phyloP scores from a whole-genome alignment of 192 early-diverging fungal genomes.

The Coemansia sp. region DNA sequence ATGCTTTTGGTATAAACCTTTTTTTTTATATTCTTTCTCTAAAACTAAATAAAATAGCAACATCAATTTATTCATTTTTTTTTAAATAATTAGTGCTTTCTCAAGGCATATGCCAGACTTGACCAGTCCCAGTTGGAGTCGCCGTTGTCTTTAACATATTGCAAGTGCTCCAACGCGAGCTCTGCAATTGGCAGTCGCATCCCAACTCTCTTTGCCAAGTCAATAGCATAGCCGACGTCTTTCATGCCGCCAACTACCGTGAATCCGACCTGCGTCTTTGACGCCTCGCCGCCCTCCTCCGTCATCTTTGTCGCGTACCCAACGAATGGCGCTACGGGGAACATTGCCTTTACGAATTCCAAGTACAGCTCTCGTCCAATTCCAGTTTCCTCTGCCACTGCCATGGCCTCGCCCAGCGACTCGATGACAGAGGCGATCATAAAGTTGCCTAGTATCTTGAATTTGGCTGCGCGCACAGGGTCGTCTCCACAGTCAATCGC shows the following conservation, averaged over 20 bases:
- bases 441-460: slow-evolving; percentile 75
- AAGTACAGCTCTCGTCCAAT: slow-evolving; percentile 58
- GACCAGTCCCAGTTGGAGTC: slow-evolving; percentile 47
- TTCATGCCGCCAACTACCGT: slow-evolving; percentile 42
- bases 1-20: no score
- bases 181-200: slow-evolving; percentile 39
- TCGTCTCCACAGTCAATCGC: slow-evolving; percentile 59
- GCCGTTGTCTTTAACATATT: slow-evolving; percentile 42
- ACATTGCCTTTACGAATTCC: slow-evolving; percentile 58
- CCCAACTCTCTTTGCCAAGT: slow-evolving; percentile 30
- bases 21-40: not conserved
- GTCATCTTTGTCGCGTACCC: slow-evolving; percentile 55
- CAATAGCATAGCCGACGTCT: slow-evolving; percentile 41
- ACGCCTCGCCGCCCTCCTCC: slow-evolving; percentile 24
- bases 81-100: not conserved
- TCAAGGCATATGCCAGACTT: slow-evolving; percentile 31
- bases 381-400: slow-evolving; percentile 59
- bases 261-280: slow-evolving; percentile 41
- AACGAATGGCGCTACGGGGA: slow-evolving; percentile 51
- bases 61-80: no score
- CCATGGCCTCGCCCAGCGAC: slow-evolving; percentile 65
- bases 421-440: slow-evolving; percentile 63
- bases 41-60: not conserved
- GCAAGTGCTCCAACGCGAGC: slow-evolving; percentile 33
- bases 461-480: slow-evolving; percentile 42